Evolutionary conservation across 139 green algal species (phyloP), one percentile per base, ranked within the genome.

Genomic region (Asterochloris sp.): DNA sequence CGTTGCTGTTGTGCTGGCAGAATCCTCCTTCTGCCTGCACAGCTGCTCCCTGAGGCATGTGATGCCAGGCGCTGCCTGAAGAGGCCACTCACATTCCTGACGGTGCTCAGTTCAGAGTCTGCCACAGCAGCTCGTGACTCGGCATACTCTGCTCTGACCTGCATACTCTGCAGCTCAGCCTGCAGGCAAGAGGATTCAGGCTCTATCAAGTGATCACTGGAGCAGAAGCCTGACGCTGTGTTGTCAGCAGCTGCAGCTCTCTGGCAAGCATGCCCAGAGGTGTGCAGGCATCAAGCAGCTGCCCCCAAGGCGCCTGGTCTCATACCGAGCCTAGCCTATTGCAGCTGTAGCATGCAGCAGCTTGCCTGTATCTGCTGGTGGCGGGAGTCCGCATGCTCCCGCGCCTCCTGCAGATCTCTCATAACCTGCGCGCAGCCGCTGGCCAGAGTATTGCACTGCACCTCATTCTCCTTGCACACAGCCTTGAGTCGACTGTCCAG

Each of bases 381-480:
- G 11, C 79, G 74, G 24, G 80, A 79, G 38, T 90, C 90, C 0
- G 83, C 84, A 12, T 79, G 82, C 19, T 71, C 73, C 74, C 85
- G 86, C 76, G 89, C 89, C 64, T 93, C 89, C 21, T 85, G 87
- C 69, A 94, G 81, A 26, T 67, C 47, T 27, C 88, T 85, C 15
- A 91, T 79, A 10, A 86, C 89, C 80, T 92, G 88, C 62, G 90
- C 91, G 68, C 91, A 89, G 71, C 86, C 91, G 61, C 86, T 78
- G 13, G 89, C 79, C 71, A 91, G 82, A 81, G 94, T 91, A 23
- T 88, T 83, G 78, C 89, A 83, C 82, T 90, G 87, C 81, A 92
- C 83, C 19, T 76, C 88, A 15, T 83, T 81, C 4, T 85, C 78
- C 85, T 92, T 92, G 17, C 87, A 87, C 83, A 91, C 64, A 71